Evolutionary conservation across 2,329 filamentous ascomycete genomes (phyloP), one percentile per base, ranked within the genome.

Genomic region (Colletotrichum aenigma): DNA sequence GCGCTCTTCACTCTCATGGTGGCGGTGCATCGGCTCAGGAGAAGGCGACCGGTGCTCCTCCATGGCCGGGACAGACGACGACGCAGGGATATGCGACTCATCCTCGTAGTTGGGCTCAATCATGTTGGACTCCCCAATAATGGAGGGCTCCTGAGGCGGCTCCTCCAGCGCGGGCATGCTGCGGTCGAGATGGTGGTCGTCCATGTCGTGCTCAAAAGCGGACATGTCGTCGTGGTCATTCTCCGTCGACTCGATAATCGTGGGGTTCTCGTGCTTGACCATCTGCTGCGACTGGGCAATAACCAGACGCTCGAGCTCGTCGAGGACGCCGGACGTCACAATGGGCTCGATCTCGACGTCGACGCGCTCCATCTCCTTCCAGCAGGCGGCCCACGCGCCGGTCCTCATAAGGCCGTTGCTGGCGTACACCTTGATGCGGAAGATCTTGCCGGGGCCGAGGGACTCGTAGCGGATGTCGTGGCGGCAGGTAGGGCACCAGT

Each of bases 281-380:
- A 83, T 79, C 16, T 76, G 80, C 79, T 90, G 86, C 3, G 74
- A 76, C 71, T 87, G 85, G 43, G 86, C 84, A 9, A 85, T 84
- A 48, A 86, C 87, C 10, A 93, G 84, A n/a, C 85, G 86, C 74
- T 92, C 90, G 24, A 96, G 85, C 78, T 92, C 91, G 21, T 89
- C 88, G 9, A 78, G 36, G 15, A 93, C 81, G 2, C 87, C 84
- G 0, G 90, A 83, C 21, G 92, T 90, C 13, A 96, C 89, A 81
- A 93, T 91, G 5, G 97, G 94, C 80, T 94, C 92, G 68, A 99
- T 91, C 84, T 98, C 96, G 2, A 98, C 95, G 81, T 99, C 97
- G 1, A 98, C 95, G n/a, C 96, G 91, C 85, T 99, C 97, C 97
- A 99, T 99, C 84, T 98, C 96, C 79, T 92, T 94, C 96, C 96